Base-by-base conservation (phyloP, 1,284 basidiomycete species). In the Baeospora myosura region DNA sequence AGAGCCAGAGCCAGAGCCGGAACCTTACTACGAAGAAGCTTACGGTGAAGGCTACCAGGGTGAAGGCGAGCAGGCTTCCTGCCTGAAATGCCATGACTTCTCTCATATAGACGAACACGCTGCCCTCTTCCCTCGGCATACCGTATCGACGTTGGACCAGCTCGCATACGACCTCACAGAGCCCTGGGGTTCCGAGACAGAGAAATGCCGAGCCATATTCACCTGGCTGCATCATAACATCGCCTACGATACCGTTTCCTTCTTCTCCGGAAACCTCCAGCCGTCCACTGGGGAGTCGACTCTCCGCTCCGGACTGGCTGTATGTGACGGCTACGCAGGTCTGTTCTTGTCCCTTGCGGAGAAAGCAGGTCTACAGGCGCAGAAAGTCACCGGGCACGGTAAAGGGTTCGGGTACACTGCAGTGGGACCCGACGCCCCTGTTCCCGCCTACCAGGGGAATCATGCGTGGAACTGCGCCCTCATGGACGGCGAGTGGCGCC, bases 381-480 rank as follows among this genome's bases (percentile, higher is more conserved):
- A 62, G 41, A 65, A 62, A 39, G 62, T 71, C 2, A 52, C 56
- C 24, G 69, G 68, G 6, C 67, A 70, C 42, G 69, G 68, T n/a
- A 71, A 72, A 47, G 68, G 69, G 8, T 58, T 61, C 29, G 68
- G 68, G 22, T 28, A 28, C 14, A 23, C 24, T 21, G 48, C 62
- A n/a, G 51, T 61, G 12, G 46, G 40, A 3, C 57, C 61, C 14
- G 60, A 52, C 31, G 54, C 56, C 24, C 61, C 58, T 4, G 41
- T 59, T 4, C 68, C 68, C 14, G 49, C 53, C 17, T 61, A 60
- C 47, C 49, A 54, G 8, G 52, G 49, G 20, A 65, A 65, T 46
- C 69, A 72, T 47, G 69, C 68, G n/a, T 72, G 69, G 69, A 71
- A 70, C 42, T 65, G 62, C 48, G 59, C 65, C 14, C 53, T 59